Conservation (phyloP, 2,329 filamentous ascomycete species). For the Botryotinia globosa region DNA sequence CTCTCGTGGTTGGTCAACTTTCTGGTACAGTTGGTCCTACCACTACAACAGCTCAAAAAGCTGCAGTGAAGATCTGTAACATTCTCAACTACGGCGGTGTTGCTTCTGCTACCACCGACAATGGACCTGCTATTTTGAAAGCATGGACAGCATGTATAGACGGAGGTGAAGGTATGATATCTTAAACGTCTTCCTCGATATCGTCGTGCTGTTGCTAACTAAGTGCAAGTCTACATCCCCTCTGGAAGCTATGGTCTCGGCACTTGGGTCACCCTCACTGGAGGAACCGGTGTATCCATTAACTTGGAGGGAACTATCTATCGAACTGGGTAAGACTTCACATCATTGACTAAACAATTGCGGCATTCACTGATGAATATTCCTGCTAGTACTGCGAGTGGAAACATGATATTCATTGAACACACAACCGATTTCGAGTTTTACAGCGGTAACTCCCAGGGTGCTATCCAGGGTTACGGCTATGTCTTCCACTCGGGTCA, state of each 20-base stretch:
- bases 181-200: neutral
- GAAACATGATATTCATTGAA: conserved; percentile 54
- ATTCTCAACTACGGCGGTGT: conserved; percentile 48
- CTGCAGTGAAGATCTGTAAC: conserved; percentile 41
- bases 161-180: conserved; percentile 39
- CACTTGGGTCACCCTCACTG: conserved; percentile 49
- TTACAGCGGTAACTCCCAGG: conserved; percentile 50
- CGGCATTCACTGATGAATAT: neutral
- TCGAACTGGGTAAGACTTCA: conserved; percentile 43
- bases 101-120: conserved; percentile 46
- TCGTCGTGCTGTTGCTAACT: neutral
- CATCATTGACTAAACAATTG: neutral
- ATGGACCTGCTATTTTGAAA: conserved; percentile 43
- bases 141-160: conserved; percentile 46
- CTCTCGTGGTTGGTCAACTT: conserved; percentile 27
- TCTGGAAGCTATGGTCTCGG: conserved; percentile 47
- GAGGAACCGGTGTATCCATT: conserved; percentile 48
- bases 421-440: conserved; percentile 52
- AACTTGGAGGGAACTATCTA: conserved; percentile 53
- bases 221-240: conserved; percentile 28
- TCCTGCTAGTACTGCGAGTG: conserved; percentile 38
- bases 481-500: conserved; percentile 45
- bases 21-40: conserved; percentile 34
- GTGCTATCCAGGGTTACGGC: conserved; percentile 52
- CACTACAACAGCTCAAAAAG: conserved; percentile 31